Percentiles rank a stretch among this genome's conserved stretches.
These are phyloP conservation scores for Trypanosoma platydactyli DNA, from an alignment of 208 protist species.

Conservation along the genomic window DNA sequence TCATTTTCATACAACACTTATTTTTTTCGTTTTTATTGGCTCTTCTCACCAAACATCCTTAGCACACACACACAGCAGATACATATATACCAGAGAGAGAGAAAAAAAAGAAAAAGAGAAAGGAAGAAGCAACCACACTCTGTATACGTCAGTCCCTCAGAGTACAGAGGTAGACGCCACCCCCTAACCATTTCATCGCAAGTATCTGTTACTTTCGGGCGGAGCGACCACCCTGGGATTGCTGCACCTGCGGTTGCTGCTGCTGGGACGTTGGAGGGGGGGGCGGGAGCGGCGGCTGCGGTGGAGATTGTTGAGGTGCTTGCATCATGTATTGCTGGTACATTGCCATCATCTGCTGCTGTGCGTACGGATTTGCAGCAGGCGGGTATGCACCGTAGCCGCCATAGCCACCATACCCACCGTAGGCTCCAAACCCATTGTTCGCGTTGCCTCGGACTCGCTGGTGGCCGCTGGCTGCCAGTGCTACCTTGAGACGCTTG, in stretches of 20 bases:
- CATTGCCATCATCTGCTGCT: conserved; percentile 73
- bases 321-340: conserved; percentile 33
- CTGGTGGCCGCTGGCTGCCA: conserved; percentile 75
- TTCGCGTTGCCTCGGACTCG: conserved; percentile 36
- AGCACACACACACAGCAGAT: not conserved
- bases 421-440: conserved; percentile 33
- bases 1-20: conserved; percentile 3
- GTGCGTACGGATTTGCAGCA: conserved; percentile 60
- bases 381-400: conserved; percentile 58
- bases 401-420: conserved; percentile 48
- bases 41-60: not conserved
- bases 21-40: not conserved
- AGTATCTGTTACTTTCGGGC: conserved; percentile 2
- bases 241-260: conserved; percentile 5
- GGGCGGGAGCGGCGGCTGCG: not conserved
- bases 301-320: not conserved
- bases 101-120: too few species aligned
- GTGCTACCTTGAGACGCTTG: conserved; percentile 89
- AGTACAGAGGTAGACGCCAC: too few species aligned
- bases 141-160: too few species aligned
- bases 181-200: too few species aligned
- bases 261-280: conserved; percentile 2
- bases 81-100: too few species aligned
- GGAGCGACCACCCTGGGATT: conserved; percentile 11
- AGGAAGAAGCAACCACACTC: too few species aligned